Evolutionary conservation across 1,139 yeast genomes (phyloP).

Genomic region (Sugiyamaella sp.): DNA sequence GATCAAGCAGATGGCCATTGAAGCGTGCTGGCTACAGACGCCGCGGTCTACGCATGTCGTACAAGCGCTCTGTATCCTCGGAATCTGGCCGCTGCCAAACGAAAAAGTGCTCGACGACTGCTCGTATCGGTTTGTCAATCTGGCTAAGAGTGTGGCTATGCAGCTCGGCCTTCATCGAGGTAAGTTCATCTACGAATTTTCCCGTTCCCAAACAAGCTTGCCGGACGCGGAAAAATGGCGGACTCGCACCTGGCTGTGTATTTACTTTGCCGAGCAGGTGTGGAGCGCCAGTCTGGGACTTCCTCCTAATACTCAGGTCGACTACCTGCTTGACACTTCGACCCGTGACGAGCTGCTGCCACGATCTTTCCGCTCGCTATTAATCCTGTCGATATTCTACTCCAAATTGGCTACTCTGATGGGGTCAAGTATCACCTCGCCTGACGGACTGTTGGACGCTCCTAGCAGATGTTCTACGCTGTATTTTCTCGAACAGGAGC

Average conservation of each 20-base stretch:
- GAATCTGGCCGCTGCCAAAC: slow-evolving; percentile 93
- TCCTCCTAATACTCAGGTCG: slow-evolving; percentile 86
- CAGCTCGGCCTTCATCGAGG: slow-evolving; percentile 95
- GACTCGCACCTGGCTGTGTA: slow-evolving; percentile 89
- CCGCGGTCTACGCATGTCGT: slow-evolving; percentile 94
- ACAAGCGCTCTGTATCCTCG: slow-evolving; percentile 79
- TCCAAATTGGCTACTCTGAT: slow-evolving; percentile 80
- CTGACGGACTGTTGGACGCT: slow-evolving; percentile 89
- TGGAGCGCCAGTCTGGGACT: slow-evolving; percentile 88
- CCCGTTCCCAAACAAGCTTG: slow-evolving; percentile 83
- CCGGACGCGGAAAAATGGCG: slow-evolving; percentile 96
- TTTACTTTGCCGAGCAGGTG: slow-evolving; percentile 84
- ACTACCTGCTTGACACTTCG: slow-evolving; percentile 79
- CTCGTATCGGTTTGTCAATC: slow-evolving; percentile 82
- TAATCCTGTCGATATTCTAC: slow-evolving; percentile 78
- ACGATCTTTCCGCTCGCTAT: slow-evolving; percentile 66
- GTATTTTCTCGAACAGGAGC: slow-evolving; percentile 73
- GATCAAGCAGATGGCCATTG: slow-evolving; percentile 85
- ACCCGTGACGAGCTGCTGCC: slow-evolving; percentile 70
- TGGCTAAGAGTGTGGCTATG: slow-evolving; percentile 81
- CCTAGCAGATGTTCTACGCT: slow-evolving; percentile 79
- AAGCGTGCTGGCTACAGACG: slow-evolving; percentile 91
- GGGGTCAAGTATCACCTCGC: slow-evolving; percentile 86
- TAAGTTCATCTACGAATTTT: slow-evolving; percentile 85
- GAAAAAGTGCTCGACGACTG: slow-evolving; percentile 92